Conservation (phyloP, 495 filamentous ascomycete species). For the Platismatia glauca region DNA sequence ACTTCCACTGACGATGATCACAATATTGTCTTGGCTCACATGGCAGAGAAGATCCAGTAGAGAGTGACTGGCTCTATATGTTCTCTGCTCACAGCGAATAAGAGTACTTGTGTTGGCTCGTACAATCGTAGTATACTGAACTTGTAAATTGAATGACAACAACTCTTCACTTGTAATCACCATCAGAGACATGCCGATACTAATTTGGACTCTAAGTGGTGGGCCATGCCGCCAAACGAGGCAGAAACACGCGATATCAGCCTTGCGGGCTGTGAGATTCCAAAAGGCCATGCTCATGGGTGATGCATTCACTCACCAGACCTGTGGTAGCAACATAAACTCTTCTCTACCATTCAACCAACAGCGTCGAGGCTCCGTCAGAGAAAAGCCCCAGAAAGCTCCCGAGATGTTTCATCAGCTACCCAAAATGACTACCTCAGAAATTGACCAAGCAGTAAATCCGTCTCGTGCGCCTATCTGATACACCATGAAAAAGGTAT, state of each 20-base stretch:
- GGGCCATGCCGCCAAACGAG: too few relatives aligned
- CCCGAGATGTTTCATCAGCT: too few relatives aligned
- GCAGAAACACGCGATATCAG: background rate
- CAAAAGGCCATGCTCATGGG: background rate
- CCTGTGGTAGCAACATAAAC: background rate
- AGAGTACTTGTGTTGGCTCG: background rate
- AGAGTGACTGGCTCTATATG: background rate
- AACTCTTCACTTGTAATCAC: background rate
- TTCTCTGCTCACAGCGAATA: constrained; percentile 4
- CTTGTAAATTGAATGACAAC: background rate
- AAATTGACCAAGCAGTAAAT: too few relatives aligned
- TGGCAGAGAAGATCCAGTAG: constrained; percentile 20
- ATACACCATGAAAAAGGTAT: too few relatives aligned
- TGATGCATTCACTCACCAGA: background rate
- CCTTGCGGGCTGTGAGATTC: background rate
- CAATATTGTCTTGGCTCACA: constrained; percentile 23
- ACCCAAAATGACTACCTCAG: too few relatives aligned
- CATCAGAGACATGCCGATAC: background rate
- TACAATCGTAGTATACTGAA: constrained; percentile 6
- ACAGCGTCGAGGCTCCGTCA: background rate
- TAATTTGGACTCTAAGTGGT: too few relatives aligned
- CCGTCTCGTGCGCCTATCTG: too few relatives aligned
- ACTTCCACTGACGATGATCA: constrained; percentile 27
- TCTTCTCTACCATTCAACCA: background rate
- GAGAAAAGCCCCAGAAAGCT: background rate